Base-by-base conservation (phyloP, 176 grass and related monocot genomes). In the Lolium rigidum region DNA sequence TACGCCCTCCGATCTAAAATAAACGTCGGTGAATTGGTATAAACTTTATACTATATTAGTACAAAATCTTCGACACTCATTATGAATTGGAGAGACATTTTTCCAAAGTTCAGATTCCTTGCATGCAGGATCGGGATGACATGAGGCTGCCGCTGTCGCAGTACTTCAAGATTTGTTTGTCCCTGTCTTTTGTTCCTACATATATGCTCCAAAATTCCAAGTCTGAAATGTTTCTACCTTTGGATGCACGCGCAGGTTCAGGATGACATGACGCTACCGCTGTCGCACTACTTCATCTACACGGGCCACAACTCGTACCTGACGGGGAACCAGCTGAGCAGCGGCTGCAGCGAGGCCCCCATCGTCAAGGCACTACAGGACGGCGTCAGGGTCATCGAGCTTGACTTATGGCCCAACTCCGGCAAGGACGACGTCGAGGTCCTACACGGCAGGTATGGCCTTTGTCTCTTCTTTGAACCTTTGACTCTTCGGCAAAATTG, bases 281-380 rank as follows among this genome's bases (percentile, higher is more conserved):
- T 98, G 56, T 94, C 96, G 2, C 92, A 92, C 80, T 98, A 98
- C 87, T 98, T 92, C 92, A 94, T 95, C 88, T 98, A 90, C 89
- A 98, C 96, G 4, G 92, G 96, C 24, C 96, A 98, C 81, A 98
- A 98, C 82, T 98, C 96, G 13, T 95, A 98, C 81, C 82, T 98
- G 54, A 94, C 90, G 12, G 96, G 96, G 24, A 98, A 98, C 83
- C 96, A 95, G 84, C 86, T 94, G 39, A 94, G 86, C 28, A 98
- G 96, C 18, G 88, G 89, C 0, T 94, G 88, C 90, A 98, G 96
- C 84, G 96, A 90, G 70, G 80, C 52, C 26, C 96, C 96, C 41
- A 94, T 98, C 69, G 80, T 88, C 28, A 86, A 91, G 79, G 96
- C 96, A 70, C 81, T 98, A 26, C 60, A 4, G 22, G 82, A 82